Base-by-base conservation (phyloP, 2,329 filamentous ascomycete genomes). In the Pseudogymnoascus sp. region DNA sequence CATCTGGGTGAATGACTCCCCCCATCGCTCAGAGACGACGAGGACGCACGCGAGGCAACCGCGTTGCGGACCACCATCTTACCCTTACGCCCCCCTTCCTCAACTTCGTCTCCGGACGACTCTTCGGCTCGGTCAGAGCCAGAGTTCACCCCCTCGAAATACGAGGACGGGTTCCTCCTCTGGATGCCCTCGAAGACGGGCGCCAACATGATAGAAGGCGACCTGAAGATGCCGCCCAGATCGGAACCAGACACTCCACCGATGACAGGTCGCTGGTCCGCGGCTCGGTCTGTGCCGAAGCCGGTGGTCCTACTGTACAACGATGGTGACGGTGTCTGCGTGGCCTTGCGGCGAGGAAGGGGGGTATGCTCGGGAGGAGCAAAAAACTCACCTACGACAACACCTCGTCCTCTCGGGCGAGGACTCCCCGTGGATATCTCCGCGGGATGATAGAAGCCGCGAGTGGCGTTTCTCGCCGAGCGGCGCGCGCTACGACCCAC, bases 221-320 rank as follows among this genome's bases (percentile, higher is more conserved):
- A 52, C 41, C 41, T 9, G 23, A 52, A 52, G 41, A 52, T 10
- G 12, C 30, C 41, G 41, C 5, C 41, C n/a, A n/a, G 23, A 52
- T 52, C 41, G 23, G 41, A 5, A 52, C 41, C n/a, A 18, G 41
- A 52, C 23, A 52, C 23, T 12, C 41, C 41, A 15, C 23, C 23
- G n/a, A 13, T 52, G 41, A 28, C 41, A 52, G 41, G 41, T 52
- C n/a, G 23, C 23, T 52, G 41, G 41, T 6, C 41, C 26, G 41
- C 41, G 41, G 26, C 26, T 5, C 3, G 41, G 41, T 12, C 26
- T 2, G 41, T 52, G 23, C 41, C 41, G 8, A 52, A 28, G 26
- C 41, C 41, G 41, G 23, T 10, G 41, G 41, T 30, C 41, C 41
- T 52, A 52, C 41, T 52, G 41, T 52, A 52, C 41, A 52, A 23